Percentiles rank a stretch among this genome's conserved stretches.
These are phyloP conservation scores for Phytophthora lateralis DNA, from an alignment of 352 stramenopile species.

Conservation along the genomic window DNA sequence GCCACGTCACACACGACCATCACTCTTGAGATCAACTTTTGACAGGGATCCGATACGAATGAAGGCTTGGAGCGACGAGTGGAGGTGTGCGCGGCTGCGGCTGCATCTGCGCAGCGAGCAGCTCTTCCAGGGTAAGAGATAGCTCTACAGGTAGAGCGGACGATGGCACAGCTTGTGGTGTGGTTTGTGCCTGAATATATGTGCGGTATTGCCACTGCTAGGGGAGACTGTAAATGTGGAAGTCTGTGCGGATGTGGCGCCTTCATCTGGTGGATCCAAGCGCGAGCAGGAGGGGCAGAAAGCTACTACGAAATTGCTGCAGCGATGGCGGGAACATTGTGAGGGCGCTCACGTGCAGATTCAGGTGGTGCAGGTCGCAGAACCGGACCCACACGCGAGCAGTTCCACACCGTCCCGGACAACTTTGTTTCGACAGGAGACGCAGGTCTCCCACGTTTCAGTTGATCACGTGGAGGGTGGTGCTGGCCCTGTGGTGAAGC, in stretches of 20 bases:
- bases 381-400: constrained; percentile 15
- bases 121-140: constrained; percentile 64
- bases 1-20: constrained; percentile 8
- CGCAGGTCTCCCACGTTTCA: constrained; percentile 45
- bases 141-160: neutral
- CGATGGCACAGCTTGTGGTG: constrained; percentile 5
- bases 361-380: constrained; percentile 41
- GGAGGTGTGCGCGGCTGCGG: constrained; percentile 55
- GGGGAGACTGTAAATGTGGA: constrained; percentile 52
- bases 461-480: constrained; percentile 9
- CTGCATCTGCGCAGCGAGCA: constrained; percentile 57
- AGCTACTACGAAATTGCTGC: constrained; percentile 7
- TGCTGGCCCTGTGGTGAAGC: constrained; percentile 21
- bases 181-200: constrained; percentile 4
- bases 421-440: constrained; percentile 70
- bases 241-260: constrained; percentile 37
- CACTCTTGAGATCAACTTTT: constrained; percentile 21
- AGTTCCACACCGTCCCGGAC: constrained; percentile 18
- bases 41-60: constrained; percentile 35
- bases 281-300: neutral
- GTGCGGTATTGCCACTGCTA: constrained; percentile 13
- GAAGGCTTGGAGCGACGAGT: constrained; percentile 72
- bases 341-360: constrained; percentile 58
- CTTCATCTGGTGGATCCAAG: neutral
- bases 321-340: constrained; percentile 51